A percentile compares a stretch with the other conserved stretches of the same genome.
Evolutionary conservation across 345 rosid genomes (phyloP).

Genomic region (Euphorbia tirucalli): DNA sequence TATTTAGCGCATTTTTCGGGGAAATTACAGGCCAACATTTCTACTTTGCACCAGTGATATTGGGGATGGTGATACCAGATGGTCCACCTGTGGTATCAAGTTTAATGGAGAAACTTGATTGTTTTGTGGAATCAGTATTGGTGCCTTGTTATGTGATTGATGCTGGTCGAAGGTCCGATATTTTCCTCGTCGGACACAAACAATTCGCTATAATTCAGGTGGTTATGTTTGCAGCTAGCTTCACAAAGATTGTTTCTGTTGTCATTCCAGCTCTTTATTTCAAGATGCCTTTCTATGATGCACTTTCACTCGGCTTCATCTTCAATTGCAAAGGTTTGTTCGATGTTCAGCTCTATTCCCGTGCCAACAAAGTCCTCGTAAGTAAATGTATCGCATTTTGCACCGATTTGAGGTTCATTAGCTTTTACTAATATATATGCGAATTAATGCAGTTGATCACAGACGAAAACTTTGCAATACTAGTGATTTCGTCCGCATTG

Average conservation of each 20-base stretch:
- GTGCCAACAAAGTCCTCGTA: conserved; percentile 13
- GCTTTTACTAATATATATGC: neutral
- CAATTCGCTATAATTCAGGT: conserved; percentile 15
- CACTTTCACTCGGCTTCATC: conserved; percentile 35
- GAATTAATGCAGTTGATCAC: conserved; percentile 24
- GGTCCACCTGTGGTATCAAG: conserved; percentile 30
- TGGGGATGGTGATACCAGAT: conserved; percentile 43
- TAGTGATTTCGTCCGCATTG: conserved; percentile 29
- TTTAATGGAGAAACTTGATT: conserved; percentile 35
- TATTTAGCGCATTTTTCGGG: conserved; percentile 20
- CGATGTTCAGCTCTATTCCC: conserved; percentile 34
- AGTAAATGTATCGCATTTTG: neutral
- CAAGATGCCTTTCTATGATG: conserved; percentile 42
- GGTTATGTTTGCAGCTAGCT: conserved; percentile 14
- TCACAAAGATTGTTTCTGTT: conserved; percentile 23
- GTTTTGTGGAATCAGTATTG: conserved; percentile 31
- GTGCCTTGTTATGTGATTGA: conserved; percentile 40
- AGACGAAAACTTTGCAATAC: conserved; percentile 23
- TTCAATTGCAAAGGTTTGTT: conserved; percentile 43
- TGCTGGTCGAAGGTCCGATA: conserved; percentile 28
- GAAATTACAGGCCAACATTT: conserved; percentile 30
- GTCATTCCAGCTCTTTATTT: conserved; percentile 31
- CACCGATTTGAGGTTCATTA: too few species aligned
- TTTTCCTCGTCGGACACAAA: neutral
- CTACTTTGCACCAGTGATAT: conserved; percentile 30